These are phyloP conservation scores for Neckera pumila DNA, from an alignment of 225 moss, liverwort and hornwort genomes.

Conservation along the genomic window DNA sequence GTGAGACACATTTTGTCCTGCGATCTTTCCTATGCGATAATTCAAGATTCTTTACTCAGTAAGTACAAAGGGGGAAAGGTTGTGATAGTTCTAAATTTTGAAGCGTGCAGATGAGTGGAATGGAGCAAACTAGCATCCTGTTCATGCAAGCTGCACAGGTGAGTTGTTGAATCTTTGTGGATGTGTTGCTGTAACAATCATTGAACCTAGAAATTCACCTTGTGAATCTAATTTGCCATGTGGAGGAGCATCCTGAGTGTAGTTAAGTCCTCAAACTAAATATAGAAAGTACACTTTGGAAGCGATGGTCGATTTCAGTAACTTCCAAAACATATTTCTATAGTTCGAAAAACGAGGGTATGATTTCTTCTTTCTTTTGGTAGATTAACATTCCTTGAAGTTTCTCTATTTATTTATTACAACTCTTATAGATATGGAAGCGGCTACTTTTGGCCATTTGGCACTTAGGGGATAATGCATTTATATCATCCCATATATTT, in stretches of 20 bases:
- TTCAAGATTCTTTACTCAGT: not conserved
- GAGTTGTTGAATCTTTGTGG: not conserved
- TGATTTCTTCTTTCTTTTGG: not conserved
- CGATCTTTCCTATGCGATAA: not conserved
- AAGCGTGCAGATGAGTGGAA: slow-evolving; percentile 76
- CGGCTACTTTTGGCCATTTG: not conserved
- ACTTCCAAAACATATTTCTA: not conserved
- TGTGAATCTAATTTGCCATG: not conserved
- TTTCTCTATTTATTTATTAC: not conserved
- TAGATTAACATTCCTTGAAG: not conserved
- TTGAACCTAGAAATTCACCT: not conserved
- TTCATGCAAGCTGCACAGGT: slow-evolving; percentile 96
- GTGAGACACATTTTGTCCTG: slow-evolving; percentile 11
- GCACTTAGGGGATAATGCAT: not conserved
- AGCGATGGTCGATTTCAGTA: not conserved
- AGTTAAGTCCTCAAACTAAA: not conserved
- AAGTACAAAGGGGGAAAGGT: not conserved
- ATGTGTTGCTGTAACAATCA: not conserved
- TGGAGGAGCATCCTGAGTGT: not conserved
- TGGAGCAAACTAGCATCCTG: slow-evolving; percentile 98
- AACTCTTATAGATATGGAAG: not conserved
- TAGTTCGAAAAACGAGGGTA: not conserved
- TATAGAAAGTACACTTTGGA: not conserved
- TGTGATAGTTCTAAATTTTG: not conserved
- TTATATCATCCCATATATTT: not conserved